Base-by-base conservation (phyloP, 345 rosid species). In the Nephelium lappaceum region DNA sequence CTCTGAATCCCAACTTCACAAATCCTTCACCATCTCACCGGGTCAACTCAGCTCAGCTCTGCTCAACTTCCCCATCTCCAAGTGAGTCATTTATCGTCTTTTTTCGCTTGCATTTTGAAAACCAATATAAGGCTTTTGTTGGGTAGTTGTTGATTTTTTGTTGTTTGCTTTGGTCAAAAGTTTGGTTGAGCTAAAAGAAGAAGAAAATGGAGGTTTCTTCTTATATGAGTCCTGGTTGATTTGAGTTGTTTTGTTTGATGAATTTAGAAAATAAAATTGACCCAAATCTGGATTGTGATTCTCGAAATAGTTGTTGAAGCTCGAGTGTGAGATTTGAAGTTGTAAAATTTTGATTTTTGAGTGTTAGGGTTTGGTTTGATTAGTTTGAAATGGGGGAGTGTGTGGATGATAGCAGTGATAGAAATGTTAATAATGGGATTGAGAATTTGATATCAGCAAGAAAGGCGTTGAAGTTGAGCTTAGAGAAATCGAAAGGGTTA, bases 401-500 rank as follows among this genome's bases (percentile, higher is more conserved):
- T 47, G 63, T 16, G 76, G 75, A 9, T 51, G 51, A 31, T 58
- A 12, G 24, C 67, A 76, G 60, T 21, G 53, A 77, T 73, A 24
- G 45, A 41, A 75, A 72, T 53, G 80, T 7, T 62, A 45, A 81
- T 42, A 4, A 58, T 36, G 79, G 85, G 61, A 80, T 90, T 69
- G 83, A 79, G 72, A 89, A 85, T 68, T 86, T 96, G 88, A 36
- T 91, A 51, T 85, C 93, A 72, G 97, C 95, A 10, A 90, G 87
- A 24, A 88, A 87, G 72, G 88, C 93, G 18, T 85, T 96, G 84
- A 88, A 86, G 87, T 82, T 81, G 53, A 90, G 91, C 82, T 84
- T 96, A 75, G 98, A 96, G 81, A 96, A 94, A 87, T 96, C 99
- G 0, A 93, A 87, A 87, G 77, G 90, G 11, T 68, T 94, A 68